Evolutionary conservation across 805 yeast species (phyloP).

Genomic region (Wickerhamiella domercqiae): DNA sequence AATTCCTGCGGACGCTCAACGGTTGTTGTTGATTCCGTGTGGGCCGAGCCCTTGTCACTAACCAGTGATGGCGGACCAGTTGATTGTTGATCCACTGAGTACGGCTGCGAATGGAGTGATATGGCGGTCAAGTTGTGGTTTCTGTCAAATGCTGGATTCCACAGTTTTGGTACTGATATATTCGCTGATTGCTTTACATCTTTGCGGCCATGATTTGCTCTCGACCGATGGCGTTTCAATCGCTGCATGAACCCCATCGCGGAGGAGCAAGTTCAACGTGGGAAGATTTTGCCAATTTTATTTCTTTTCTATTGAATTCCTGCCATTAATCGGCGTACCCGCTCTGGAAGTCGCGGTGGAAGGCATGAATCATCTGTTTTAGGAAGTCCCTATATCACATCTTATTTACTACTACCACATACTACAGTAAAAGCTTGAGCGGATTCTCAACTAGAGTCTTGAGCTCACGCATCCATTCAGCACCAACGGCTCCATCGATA

Average conservation of each 20-base stretch:
- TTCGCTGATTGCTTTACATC: background rate
- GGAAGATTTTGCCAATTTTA: no score
- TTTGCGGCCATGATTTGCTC: background rate
- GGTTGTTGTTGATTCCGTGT: no score
- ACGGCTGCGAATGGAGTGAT: no score
- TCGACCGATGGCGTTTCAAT: background rate
- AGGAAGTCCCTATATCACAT: no score
- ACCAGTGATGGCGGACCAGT: background rate
- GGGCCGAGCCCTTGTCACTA: background rate
- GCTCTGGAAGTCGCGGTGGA: no score
- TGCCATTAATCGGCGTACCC: no score
- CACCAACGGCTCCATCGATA: constrained; percentile 96
- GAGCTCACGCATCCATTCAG: constrained; percentile 87
- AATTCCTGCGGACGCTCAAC: no score
- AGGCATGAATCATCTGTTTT: no score
- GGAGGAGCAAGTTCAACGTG: no score
- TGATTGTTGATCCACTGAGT: background rate
- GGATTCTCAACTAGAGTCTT: constrained; percentile 92
- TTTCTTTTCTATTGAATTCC: no score
- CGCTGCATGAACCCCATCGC: background rate
- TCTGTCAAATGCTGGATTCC: background rate
- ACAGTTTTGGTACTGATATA: background rate
- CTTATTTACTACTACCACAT: no score
- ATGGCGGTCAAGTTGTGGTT: background rate
- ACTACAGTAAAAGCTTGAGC: constrained; percentile 74